A percentile compares a stretch with the other conserved stretches of the same genome.
phyloP scores from a whole-genome alignment of 2,329 filamentous ascomycete genomes.

The Fusarium albosuccineum region DNA sequence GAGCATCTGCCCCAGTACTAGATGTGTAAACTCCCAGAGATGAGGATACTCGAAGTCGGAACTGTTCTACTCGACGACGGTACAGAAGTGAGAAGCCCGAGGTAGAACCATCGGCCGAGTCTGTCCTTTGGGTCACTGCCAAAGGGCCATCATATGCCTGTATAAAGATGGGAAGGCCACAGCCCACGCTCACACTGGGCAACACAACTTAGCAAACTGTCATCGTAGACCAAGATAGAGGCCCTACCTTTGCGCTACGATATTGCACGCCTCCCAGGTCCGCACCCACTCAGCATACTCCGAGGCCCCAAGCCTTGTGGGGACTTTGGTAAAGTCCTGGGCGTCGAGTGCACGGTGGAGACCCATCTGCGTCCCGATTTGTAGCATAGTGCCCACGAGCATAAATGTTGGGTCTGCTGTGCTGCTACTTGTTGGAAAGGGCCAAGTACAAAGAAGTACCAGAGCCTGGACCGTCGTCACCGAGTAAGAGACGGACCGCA shows the following conservation, averaged over 20 bases:
- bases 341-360: constrained; percentile 41
- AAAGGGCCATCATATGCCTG: neutral
- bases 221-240: no score
- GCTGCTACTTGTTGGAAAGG: constrained; percentile 42
- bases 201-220: neutral
- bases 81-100: neutral
- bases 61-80: constrained; percentile 3
- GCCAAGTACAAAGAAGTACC: constrained; percentile 46
- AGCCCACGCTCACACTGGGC: constrained; percentile 14
- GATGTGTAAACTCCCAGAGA: neutral
- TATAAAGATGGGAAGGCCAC: constrained; percentile 10
- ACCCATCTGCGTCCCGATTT: constrained; percentile 45
- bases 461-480: constrained; percentile 38
- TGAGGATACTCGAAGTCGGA: neutral
- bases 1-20: neutral
- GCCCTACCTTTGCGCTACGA: constrained; percentile 11
- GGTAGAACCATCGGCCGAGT: no score
- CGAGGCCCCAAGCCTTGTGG: neutral
- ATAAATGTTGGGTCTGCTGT: constrained; percentile 43
- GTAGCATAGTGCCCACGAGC: constrained; percentile 46
- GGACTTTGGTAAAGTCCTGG: constrained; percentile 33
- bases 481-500: constrained; percentile 18
- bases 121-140: neutral
- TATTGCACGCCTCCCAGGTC: constrained; percentile 26
- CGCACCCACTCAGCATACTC: constrained; percentile 19